Conservation (phyloP, 164 flowering plant species). For the Chimonanthus praecox region DNA sequence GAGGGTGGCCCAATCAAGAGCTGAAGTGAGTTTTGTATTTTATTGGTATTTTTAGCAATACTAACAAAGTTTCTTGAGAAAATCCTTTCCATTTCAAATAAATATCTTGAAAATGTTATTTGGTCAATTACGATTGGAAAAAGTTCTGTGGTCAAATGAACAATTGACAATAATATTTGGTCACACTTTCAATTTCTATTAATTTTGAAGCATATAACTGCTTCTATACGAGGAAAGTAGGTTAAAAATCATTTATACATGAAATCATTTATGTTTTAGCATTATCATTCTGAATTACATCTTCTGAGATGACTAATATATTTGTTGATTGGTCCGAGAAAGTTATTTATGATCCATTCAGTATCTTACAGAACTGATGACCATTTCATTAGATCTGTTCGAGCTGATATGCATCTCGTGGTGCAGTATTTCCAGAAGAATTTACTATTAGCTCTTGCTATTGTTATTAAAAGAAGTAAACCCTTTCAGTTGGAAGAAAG, state of each 20-base stretch:
- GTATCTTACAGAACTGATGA: neutral
- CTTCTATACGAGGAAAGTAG: too few relatives aligned
- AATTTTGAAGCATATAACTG: too few relatives aligned
- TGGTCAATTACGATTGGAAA: too few relatives aligned
- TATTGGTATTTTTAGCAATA: neutral
- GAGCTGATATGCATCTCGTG: neutral
- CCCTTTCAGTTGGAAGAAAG: too few relatives aligned
- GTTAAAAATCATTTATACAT: neutral
- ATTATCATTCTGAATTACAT: neutral
- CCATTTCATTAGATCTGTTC: neutral
- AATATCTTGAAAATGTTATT: too few relatives aligned
- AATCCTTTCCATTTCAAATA: too few relatives aligned
- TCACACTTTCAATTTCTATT: too few relatives aligned
- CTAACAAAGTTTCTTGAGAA: too few relatives aligned
- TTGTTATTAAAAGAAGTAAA: too few relatives aligned
- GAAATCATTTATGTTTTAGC: neutral
- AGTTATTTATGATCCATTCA: neutral
- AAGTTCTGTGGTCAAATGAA: too few relatives aligned
- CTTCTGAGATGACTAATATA: neutral
- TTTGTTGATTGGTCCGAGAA: neutral
- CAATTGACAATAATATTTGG: too few relatives aligned
- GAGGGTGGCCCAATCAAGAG: slow-evolving; percentile 87
- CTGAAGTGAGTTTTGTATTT: slow-evolving; percentile 47
- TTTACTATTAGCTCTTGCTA: neutral
- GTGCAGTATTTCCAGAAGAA: neutral